Percentiles rank a stretch among this genome's conserved stretches.
These are phyloP conservation scores for Penicillium glabrum DNA, from an alignment of 2,329 filamentous ascomycete genomes.

Conservation along the genomic window DNA sequence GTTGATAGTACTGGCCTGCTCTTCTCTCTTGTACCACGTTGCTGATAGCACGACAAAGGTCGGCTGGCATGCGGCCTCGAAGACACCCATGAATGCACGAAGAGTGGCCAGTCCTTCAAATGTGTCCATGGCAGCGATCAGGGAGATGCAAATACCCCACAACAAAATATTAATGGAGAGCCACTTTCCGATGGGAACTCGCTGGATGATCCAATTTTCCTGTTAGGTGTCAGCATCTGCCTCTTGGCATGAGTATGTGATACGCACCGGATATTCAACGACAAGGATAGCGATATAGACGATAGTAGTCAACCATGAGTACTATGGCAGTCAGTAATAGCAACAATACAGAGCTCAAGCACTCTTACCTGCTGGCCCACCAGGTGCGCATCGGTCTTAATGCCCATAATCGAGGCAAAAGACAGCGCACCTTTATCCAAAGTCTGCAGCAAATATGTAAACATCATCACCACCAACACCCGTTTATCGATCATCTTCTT, in stretches of 20 bases:
- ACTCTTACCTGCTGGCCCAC: conserved; percentile 32
- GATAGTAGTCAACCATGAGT: conserved; percentile 69
- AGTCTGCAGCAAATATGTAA: conserved; percentile 69
- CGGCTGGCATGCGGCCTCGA: conserved; percentile 69
- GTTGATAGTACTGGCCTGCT: conserved; percentile 65
- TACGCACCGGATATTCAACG: conserved; percentile 67
- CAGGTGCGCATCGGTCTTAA: conserved; percentile 50
- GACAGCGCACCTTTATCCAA: conserved; percentile 44
- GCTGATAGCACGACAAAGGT: conserved; percentile 65
- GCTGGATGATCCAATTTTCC: conserved; percentile 59
- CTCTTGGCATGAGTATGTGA: neutral
- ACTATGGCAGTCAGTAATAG: conserved; percentile 44
- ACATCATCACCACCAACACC: conserved; percentile 68
- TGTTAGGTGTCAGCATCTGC: neutral
- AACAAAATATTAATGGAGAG: conserved; percentile 62
- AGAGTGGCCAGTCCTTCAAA: conserved; percentile 61
- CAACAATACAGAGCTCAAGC: neutral
- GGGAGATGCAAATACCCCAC: conserved; percentile 63
- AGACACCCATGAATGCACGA: conserved; percentile 67
- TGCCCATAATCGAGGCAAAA: conserved; percentile 45
- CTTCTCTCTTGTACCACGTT: conserved; percentile 70
- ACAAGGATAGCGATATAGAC: conserved; percentile 70
- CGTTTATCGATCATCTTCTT: conserved; percentile 66
- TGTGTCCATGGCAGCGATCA: conserved; percentile 60
- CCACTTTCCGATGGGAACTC: conserved; percentile 67